phyloP scores from a whole-genome alignment of 768 basidiomycete species.

The Lanmaoa pseudosensibilis region DNA sequence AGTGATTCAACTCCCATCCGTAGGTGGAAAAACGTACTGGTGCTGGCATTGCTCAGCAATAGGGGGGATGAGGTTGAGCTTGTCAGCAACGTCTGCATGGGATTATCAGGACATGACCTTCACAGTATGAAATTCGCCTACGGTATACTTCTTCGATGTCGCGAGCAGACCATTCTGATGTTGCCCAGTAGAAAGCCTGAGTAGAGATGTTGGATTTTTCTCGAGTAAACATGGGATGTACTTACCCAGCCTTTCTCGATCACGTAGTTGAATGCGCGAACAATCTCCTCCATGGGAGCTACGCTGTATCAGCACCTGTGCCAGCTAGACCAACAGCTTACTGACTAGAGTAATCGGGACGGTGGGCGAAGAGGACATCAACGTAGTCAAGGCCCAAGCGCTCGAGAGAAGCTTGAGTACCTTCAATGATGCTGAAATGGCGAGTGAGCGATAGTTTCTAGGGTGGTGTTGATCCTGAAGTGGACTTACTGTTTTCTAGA shows the following conservation, averaged over 20 bases:
- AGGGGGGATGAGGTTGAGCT: constrained; percentile 49
- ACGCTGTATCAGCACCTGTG: not conserved
- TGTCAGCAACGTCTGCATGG: constrained; percentile 45
- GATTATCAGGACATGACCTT: not conserved
- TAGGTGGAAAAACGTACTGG: constrained; percentile 29
- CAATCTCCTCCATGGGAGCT: constrained; percentile 53
- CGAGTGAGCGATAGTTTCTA: not conserved
- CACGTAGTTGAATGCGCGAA: constrained; percentile 57
- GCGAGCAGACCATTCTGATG: constrained; percentile 56
- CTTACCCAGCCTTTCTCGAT: constrained; percentile 49
- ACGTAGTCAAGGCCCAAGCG: constrained; percentile 56
- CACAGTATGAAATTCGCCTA: constrained; percentile 6
- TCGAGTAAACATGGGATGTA: not conserved
- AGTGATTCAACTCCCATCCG: not conserved
- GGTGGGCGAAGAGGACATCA: constrained; percentile 51
- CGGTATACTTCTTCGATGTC: constrained; percentile 48
- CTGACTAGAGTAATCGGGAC: constrained; percentile 41
- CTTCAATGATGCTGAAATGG: constrained; percentile 52
- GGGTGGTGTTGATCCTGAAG: not conserved
- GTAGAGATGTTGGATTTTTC: not conserved
- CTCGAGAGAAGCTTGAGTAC: constrained; percentile 48
- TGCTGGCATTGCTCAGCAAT: constrained; percentile 54
- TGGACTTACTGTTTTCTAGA: constrained; percentile 33
- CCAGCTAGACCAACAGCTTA: not conserved
- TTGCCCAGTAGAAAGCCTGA: constrained; percentile 48